Evolutionary conservation across 2,329 filamentous ascomycete species (phyloP).

Genomic region (Graphiopsis chlorocephala): DNA sequence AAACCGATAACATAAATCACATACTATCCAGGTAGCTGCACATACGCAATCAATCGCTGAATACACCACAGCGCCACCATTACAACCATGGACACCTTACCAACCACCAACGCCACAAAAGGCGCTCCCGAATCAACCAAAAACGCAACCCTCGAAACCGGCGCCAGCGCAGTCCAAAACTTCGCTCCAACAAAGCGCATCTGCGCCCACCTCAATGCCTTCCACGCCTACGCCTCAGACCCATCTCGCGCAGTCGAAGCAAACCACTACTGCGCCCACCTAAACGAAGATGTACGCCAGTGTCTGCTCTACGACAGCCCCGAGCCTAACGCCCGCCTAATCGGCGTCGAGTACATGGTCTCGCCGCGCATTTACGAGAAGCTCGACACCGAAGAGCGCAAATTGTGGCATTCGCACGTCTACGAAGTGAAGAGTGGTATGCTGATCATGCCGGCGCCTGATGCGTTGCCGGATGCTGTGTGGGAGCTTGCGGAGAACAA

Average conservation of each 20-base stretch:
- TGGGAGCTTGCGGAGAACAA: slow-evolving; percentile 77
- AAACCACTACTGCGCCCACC: slow-evolving; percentile 81
- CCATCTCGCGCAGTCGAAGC: slow-evolving; percentile 67
- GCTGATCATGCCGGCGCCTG: slow-evolving; percentile 70
- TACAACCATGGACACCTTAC: slow-evolving; percentile 35
- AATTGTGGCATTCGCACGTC: slow-evolving; percentile 74
- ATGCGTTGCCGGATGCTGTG: slow-evolving; percentile 52
- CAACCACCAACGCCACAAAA: slow-evolving; percentile 41
- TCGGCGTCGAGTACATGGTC: slow-evolving; percentile 89
- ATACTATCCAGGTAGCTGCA: not conserved
- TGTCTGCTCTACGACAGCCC: slow-evolving; percentile 80
- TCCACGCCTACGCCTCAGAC: slow-evolving; percentile 42
- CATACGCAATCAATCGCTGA: not conserved
- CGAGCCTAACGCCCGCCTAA: slow-evolving; percentile 64
- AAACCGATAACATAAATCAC: not conserved
- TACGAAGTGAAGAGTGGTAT: slow-evolving; percentile 77
- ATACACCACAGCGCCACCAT: not conserved
- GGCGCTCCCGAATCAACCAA: slow-evolving; percentile 53
- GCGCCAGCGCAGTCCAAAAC: slow-evolving; percentile 59
- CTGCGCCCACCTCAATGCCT: slow-evolving; percentile 83
- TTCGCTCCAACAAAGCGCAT: slow-evolving; percentile 70
- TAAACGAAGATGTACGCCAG: slow-evolving; percentile 76
- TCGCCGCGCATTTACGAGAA: slow-evolving; percentile 65
- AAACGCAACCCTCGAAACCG: slow-evolving; percentile 60
- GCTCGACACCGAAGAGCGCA: slow-evolving; percentile 65